Base-by-base conservation (phyloP, 345 rosid genomes). In the Excoecaria cochinchinensis region DNA sequence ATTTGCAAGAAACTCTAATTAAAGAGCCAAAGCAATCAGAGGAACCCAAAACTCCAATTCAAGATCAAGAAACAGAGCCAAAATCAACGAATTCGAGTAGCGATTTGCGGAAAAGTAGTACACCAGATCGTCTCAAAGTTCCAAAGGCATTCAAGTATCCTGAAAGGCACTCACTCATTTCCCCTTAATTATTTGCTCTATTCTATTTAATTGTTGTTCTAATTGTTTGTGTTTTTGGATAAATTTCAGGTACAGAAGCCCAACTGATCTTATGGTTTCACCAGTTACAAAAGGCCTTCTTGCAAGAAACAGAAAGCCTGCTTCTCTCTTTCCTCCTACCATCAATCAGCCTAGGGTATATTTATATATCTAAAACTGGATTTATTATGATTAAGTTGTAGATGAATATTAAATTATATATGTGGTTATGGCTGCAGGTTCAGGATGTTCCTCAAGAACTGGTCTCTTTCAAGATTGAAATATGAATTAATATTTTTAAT, bases 201-300 rank as follows among this genome's bases (percentile, higher is more conserved):
- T 6, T 22, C 24, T 59, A 8, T 22, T n/a, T n/a, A 2, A 25
- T 10, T 44, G 5, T 44, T 44, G 7, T 44, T 8, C 42, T 16
- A 22, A 14, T 71, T 44, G 40, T 19, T 67, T 11, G 47, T 22
- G 7, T 60, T 6, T 13, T 17, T 78, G 64, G 3, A 12, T 46
- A 4, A 8, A 1, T 71, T 44, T 53, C 69, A 93, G 98, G 85
- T 89, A 92, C 62, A 81, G 87, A 69, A 94, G 97, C 74, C 98
- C 97, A 17, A 94, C 98, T 16, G 97, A 92, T 77, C 86, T 90
- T 50, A 90, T 94, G 89, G 81, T 94, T 81, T 94, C 97, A 38
- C 97, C 97, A 2, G 74, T 91, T 70, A 87, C 97, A 0, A 88
- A 87, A 85, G 97, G 92, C 70, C 83, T 94, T 76, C 91, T 92